Evolutionary conservation across 1,284 basidiomycete genomes (phyloP).

Genomic region (Exobasidium rhododendri): DNA sequence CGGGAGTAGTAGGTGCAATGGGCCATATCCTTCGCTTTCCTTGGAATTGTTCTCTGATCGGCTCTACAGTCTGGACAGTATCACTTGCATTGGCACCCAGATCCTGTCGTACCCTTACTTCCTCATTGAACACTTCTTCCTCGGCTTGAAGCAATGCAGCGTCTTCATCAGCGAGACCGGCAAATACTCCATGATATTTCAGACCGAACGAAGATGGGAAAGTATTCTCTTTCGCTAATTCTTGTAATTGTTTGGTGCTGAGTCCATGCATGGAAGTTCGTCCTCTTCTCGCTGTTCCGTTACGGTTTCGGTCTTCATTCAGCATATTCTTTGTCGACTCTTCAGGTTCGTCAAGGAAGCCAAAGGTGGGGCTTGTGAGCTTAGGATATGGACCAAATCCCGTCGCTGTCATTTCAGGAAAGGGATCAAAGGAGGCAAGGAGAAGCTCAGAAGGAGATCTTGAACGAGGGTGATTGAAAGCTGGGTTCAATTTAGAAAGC

Average conservation of each 20-base stretch:
- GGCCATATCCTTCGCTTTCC: no score
- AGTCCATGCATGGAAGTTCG: constrained; percentile 16
- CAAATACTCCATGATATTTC: constrained; percentile 23
- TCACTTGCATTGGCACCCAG: neutral
- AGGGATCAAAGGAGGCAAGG: neutral
- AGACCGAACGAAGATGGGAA: constrained; percentile 41
- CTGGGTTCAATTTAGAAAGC: neutral
- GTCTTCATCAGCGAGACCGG: constrained; percentile 13
- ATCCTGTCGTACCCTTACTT: no score
- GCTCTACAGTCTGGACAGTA: no score
- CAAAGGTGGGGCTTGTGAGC: constrained; percentile 3
- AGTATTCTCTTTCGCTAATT: constrained; percentile 26
- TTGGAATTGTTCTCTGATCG: no score
- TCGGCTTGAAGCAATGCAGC: neutral
- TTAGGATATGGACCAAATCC: neutral
- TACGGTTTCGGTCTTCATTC: constrained; percentile 1
- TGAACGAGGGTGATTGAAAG: neutral
- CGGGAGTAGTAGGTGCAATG: no score
- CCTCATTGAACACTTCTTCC: neutral
- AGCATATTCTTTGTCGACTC: no score
- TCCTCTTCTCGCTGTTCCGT: neutral
- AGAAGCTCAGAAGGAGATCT: neutral
- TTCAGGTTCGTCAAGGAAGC: constrained; percentile 6
- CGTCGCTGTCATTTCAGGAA: neutral
- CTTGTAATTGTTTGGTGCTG: constrained; percentile 39